These are phyloP conservation scores for Irpex sp. DNA, from an alignment of 1,284 basidiomycete species.

Conservation along the genomic window DNA sequence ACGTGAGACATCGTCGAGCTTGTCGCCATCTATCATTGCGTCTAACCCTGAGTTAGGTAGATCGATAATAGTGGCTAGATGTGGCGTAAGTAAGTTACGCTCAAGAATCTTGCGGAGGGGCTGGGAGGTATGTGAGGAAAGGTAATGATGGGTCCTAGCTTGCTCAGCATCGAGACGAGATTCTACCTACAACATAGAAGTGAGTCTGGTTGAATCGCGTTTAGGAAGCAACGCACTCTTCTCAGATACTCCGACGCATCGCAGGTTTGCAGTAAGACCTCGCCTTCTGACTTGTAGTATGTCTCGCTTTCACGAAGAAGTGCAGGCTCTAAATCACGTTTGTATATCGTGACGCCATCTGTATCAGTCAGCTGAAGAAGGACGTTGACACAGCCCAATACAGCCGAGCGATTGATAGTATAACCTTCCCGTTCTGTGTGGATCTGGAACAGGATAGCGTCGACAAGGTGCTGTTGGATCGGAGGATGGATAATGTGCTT, in stretches of 20 bases:
- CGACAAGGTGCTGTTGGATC: constrained; percentile 81
- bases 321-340: constrained; percentile 80
- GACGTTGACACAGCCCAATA: constrained; percentile 90
- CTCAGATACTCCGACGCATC: constrained; percentile 84
- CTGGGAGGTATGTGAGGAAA: constrained; percentile 71
- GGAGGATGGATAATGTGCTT: constrained; percentile 81
- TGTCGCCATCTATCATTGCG: constrained; percentile 83
- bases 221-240: constrained; percentile 48
- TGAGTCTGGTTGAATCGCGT: constrained; percentile 3
- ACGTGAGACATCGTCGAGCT: constrained; percentile 74
- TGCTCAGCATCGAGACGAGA: constrained; percentile 82
- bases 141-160: constrained; percentile 85
- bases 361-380: constrained; percentile 66
- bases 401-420: constrained; percentile 86
- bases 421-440: constrained; percentile 91
- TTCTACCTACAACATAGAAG: constrained; percentile 63
- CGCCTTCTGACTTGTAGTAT: constrained; percentile 83
- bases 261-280: constrained; percentile 66
- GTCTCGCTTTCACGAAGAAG: constrained; percentile 75
- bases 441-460: constrained; percentile 83
- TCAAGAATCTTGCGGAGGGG: constrained; percentile 79
- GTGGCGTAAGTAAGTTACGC: constrained; percentile 73
- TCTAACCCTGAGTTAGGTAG: constrained; percentile 88
- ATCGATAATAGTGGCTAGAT: constrained; percentile 72
- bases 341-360: constrained; percentile 70